phyloP scores from a whole-genome alignment of 805 yeast species.

The Trichomonascus vanleenenianus region DNA sequence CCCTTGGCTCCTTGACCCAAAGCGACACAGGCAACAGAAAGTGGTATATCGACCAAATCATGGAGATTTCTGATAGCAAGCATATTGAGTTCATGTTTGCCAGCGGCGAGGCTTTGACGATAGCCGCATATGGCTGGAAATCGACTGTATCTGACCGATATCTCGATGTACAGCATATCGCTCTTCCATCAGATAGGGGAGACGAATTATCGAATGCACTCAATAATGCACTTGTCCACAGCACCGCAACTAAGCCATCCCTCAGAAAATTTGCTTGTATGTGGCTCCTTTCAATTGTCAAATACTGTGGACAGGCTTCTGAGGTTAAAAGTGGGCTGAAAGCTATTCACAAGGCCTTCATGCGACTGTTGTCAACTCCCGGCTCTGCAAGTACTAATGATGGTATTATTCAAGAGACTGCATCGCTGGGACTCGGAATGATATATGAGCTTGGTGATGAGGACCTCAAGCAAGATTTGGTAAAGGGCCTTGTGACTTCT shows the following conservation, averaged over 20 bases:
- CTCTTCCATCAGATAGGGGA: neutral
- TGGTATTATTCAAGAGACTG: conserved; percentile 85
- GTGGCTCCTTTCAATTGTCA: conserved; percentile 76
- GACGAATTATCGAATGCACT: conserved; percentile 31
- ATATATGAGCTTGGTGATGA: conserved; percentile 70
- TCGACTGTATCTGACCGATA: conserved; percentile 46
- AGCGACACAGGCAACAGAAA: conserved; percentile 25
- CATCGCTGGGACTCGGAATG: conserved; percentile 78
- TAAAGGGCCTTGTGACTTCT: conserved; percentile 62
- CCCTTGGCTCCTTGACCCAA: conserved; percentile 50
- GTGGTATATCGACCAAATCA: conserved; percentile 38
- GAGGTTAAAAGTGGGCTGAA: conserved; percentile 37
- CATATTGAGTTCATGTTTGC: conserved; percentile 71
- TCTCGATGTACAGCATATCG: conserved; percentile 45
- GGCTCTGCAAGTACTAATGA: conserved; percentile 32
- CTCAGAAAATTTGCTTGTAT: conserved; percentile 71
- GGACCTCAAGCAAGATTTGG: conserved; percentile 62
- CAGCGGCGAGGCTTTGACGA: conserved; percentile 75
- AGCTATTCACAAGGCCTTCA: conserved; percentile 65
- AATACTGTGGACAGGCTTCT: conserved; percentile 52
- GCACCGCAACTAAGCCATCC: conserved; percentile 62
- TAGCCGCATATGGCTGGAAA: conserved; percentile 69
- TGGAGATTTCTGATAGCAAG: conserved; percentile 54
- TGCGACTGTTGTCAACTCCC: conserved; percentile 68
- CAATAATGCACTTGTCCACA: conserved; percentile 42